phyloP scores from a whole-genome alignment of 768 basidiomycete species.

The Calocera cornea region DNA sequence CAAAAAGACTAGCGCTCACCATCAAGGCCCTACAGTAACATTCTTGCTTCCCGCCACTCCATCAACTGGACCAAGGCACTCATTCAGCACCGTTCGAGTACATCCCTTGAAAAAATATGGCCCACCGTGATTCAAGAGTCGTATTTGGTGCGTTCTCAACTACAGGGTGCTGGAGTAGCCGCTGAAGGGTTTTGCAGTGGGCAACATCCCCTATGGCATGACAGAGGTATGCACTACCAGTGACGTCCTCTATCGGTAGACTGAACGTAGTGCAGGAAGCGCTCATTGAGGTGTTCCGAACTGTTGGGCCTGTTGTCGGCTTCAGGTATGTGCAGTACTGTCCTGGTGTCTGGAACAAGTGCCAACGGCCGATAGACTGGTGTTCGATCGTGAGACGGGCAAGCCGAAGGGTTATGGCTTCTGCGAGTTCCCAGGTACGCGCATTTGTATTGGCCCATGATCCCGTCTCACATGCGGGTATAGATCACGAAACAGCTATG shows the following conservation, averaged over 20 bases:
- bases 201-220: slow-evolving; percentile 2
- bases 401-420: slow-evolving; percentile 91
- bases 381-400: slow-evolving; percentile 85
- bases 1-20: no score
- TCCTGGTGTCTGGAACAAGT: neutral
- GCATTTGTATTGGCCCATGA: slow-evolving; percentile 26
- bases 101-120: no score
- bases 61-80: no score
- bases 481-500: slow-evolving; percentile 86
- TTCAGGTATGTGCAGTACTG: slow-evolving; percentile 42
- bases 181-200: neutral
- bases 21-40: no score
- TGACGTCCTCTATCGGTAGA: neutral
- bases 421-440: slow-evolving; percentile 81
- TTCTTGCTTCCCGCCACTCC: no score
- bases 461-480: slow-evolving; percentile 12
- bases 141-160: neutral
- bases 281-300: slow-evolving; percentile 76
- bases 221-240: neutral
- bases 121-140: neutral
- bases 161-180: neutral
- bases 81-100: no score
- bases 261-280: slow-evolving; percentile 40
- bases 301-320: slow-evolving; percentile 77
- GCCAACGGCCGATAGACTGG: slow-evolving; percentile 38